phyloP scores from a whole-genome alignment of 176 grass and related monocot genomes.

The Phragmites australis region DNA sequence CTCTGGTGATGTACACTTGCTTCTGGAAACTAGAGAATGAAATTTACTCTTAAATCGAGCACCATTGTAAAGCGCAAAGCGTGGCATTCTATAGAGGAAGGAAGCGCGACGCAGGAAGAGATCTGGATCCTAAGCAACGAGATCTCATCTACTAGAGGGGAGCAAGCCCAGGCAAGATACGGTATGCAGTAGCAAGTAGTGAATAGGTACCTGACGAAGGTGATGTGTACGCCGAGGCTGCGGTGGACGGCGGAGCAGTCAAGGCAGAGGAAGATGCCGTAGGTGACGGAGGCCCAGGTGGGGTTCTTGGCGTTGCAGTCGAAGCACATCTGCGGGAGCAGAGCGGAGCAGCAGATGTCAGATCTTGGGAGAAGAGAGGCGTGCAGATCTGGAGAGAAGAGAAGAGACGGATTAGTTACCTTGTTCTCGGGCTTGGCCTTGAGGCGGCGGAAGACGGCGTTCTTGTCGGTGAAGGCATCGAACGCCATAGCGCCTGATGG shows the following conservation, averaged over 20 bases:
- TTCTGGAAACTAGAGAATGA: not conserved
- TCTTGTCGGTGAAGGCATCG: conserved; percentile 66
- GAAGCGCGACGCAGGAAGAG: not conserved
- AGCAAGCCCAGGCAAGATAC: not conserved
- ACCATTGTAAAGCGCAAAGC: not conserved
- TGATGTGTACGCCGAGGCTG: conserved; percentile 80
- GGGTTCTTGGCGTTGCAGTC: conserved; percentile 90
- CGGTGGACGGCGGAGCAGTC: conserved; percentile 90
- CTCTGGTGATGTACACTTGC: not conserved
- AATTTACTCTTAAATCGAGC: not conserved
- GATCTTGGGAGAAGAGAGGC: not conserved
- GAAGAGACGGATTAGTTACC: conserved; percentile 8
- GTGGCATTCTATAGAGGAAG: not conserved
- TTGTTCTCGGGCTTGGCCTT: conserved; percentile 79
- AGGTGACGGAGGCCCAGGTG: conserved; percentile 86
- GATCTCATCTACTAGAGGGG: not conserved
- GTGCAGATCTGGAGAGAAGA: not conserved
- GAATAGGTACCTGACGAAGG: conserved; percentile 73
- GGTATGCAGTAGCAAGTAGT: no score
- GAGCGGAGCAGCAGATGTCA: no score
- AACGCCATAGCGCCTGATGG: conserved; percentile 43
- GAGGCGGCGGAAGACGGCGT: conserved; percentile 76
- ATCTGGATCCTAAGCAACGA: not conserved
- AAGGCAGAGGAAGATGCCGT: conserved; percentile 90
- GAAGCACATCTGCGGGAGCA: conserved; percentile 62